Percentiles rank a stretch among this genome's conserved stretches.
Evolutionary conservation across 2,329 filamentous ascomycete species (phyloP).

Genomic region (Botryotinia calthae): DNA sequence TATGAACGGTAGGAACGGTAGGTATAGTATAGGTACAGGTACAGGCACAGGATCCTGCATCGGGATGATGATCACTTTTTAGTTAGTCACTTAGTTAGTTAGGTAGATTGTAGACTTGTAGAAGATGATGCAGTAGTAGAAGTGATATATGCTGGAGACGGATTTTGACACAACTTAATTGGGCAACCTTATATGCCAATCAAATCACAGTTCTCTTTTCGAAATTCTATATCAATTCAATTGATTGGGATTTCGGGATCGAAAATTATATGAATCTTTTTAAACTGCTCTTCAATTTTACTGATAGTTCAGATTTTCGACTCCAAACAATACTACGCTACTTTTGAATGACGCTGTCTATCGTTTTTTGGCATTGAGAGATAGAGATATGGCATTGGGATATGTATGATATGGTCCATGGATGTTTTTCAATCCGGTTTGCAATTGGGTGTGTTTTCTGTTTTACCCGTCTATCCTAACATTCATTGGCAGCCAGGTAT

Average conservation of each 20-base stretch:
- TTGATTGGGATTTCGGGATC: background rate
- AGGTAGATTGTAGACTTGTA: background rate
- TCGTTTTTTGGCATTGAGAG: background rate
- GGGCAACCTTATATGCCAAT: background rate
- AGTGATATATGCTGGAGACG: background rate
- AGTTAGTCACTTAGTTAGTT: background rate
- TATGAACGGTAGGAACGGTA: conserved; percentile 5
- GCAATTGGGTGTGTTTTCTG: background rate
- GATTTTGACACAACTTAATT: background rate
- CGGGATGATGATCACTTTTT: background rate
- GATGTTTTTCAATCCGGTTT: background rate
- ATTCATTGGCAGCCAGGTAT: background rate
- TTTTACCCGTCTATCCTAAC: background rate
- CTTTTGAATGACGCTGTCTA: background rate
- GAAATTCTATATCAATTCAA: background rate
- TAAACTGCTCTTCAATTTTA: background rate
- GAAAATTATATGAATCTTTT: background rate
- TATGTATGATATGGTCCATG: background rate
- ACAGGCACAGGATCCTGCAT: background rate
- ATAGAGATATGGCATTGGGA: background rate
- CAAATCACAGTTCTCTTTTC: background rate
- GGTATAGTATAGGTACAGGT: background rate
- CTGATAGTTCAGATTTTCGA: conserved; percentile 1
- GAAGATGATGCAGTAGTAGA: background rate
- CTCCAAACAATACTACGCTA: background rate